A percentile compares a stretch with the other conserved stretches of the same genome.
Conservation (phyloP, 148 eudicot species). For the Camellia japonica region DNA sequence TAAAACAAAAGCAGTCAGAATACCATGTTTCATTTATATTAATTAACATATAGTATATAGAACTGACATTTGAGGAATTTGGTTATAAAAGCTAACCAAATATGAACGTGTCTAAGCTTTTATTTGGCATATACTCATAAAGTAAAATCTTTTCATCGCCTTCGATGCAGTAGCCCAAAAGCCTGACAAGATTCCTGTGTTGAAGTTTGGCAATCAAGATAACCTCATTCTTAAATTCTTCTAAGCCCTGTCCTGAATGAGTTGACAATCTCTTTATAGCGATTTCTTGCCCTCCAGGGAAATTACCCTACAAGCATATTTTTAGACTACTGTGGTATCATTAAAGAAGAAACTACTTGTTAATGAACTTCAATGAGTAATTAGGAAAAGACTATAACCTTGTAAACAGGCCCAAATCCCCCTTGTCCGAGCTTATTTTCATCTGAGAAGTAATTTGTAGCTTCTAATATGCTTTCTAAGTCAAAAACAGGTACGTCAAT, state of each 20-base stretch:
- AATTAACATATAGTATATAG: background rate
- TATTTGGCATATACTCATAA: conserved; percentile 24
- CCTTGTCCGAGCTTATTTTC: conserved; percentile 23
- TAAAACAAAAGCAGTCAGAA: background rate
- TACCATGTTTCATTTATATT: background rate
- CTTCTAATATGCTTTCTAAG: conserved; percentile 16
- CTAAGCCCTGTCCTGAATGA: conserved; percentile 17
- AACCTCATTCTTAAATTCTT: conserved; percentile 22
- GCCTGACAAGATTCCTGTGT: conserved; percentile 24
- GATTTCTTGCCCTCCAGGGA: conserved; percentile 16
- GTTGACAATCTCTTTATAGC: conserved; percentile 27
- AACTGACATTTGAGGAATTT: background rate
- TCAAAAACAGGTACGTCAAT: conserved; percentile 20
- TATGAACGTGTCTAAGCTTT: conserved; percentile 20
- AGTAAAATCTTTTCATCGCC: conserved; percentile 21
- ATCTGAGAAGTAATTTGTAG: conserved; percentile 15
- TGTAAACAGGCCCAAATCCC: conserved; percentile 25
- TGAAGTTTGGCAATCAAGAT: conserved; percentile 19
- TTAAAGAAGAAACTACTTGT: background rate
- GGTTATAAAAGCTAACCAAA: conserved; percentile 15
- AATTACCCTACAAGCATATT: conserved; percentile 9
- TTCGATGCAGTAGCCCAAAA: conserved; percentile 13
- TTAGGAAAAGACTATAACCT: conserved; percentile 9
- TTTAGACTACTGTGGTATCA: background rate
- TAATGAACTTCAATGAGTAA: background rate